Evolutionary conservation across 306 rosid genomes (phyloP), one percentile per base, ranked within the genome.

Genomic region (Phaseolus lunatus): DNA sequence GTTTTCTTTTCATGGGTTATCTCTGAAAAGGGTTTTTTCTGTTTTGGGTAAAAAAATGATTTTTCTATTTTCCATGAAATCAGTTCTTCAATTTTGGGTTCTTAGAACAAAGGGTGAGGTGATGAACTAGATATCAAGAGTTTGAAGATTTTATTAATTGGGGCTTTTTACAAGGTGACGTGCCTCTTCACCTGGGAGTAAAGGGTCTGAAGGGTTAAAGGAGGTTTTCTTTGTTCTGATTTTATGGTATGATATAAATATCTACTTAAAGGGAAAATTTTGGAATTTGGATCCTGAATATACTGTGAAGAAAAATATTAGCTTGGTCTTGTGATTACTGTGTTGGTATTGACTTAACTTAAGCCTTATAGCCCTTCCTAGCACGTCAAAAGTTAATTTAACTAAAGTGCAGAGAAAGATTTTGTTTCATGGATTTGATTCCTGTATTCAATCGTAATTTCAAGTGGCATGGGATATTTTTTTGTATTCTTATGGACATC

Each of bases 401-500:
- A 31, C 64, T 72, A 31, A 45, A 27, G 70, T 33, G 44, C 48
- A 43, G 43, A 43, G 16, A 70, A 59, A 59, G 52, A 50, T 71
- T 71, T 49, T 50, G 43, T 62, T 35, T 62, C 23, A 37, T 26
- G 66, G 70, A n/a, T 71, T 58, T 33, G 77, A 71, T 70, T 33
- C 41, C 37, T 11, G 27, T 58, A 29, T 26, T 33, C 65, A 20
- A 33, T 65, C 24, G 5, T 65, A 39, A 19, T 65, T n/a, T 65
- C 70, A 39, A 39, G 57, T 69, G 52, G 24, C 50, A 69, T 61
- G 27, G 18, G 20, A 33, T 29, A 31, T 35, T 69, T 29, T 22
- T 35, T 69, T 57, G 11, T 68, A 20, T 14, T 52, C 41, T 26
- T 66, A 15, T 39, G 43, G 35, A 53, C 26, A 39, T 73, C 12